Conservation (phyloP, 441 rosid species). For the Bruguiera hainesii region DNA sequence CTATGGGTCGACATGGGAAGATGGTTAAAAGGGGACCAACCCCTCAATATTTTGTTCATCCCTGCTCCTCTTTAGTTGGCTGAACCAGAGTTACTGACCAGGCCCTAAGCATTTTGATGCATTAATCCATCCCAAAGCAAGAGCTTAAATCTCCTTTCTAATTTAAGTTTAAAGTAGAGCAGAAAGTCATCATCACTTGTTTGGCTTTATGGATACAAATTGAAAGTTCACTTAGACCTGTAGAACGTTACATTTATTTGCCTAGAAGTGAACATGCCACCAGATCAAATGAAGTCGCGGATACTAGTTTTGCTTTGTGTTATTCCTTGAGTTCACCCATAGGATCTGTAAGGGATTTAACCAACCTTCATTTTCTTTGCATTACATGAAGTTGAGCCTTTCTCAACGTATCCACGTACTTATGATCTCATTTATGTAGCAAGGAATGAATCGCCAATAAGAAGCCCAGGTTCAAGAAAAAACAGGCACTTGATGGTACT, state of each 20-base stretch:
- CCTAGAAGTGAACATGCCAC: constrained; percentile 1
- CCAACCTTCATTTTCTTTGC: background rate
- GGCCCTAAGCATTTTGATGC: background rate
- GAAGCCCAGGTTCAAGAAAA: constrained; percentile 47
- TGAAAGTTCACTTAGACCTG: background rate
- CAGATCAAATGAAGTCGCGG: background rate
- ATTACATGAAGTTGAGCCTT: constrained; percentile 48
- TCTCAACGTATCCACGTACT: constrained; percentile 95
- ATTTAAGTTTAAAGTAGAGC: background rate
- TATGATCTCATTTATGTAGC: constrained; percentile 85
- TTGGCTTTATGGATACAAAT: background rate
- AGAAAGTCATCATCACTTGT: background rate
- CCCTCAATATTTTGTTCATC: background rate
- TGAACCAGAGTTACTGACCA: background rate
- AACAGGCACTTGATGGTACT: constrained; percentile 41
- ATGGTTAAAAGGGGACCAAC: background rate
- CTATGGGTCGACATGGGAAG: background rate
- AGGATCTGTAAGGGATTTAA: too few species aligned
- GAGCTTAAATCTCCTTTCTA: background rate
- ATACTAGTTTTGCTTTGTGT: too few species aligned
- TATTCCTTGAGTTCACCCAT: too few species aligned
- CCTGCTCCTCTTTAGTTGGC: constrained; percentile 1
- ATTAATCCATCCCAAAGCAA: background rate
- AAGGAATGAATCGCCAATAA: constrained; percentile 69
- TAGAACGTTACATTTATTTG: background rate